Conservation (phyloP, 345 rosid species). For the Eucalyptus dawsonii region DNA sequence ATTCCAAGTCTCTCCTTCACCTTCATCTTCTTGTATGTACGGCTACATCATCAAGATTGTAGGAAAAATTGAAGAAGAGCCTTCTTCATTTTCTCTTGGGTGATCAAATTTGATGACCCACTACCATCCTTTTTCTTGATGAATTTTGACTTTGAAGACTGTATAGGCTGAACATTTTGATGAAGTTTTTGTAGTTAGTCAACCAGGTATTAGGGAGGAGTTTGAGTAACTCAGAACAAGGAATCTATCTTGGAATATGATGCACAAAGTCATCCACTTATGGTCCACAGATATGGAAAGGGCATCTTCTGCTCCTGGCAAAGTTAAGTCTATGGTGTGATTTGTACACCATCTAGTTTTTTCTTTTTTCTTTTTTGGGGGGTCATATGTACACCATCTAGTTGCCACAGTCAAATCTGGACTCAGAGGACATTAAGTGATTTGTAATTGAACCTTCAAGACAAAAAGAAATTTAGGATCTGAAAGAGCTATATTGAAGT, state of each 20-base stretch:
- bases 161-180: background rate
- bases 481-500: too few relatives aligned
- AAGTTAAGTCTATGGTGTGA: too few relatives aligned
- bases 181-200: background rate
- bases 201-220: background rate
- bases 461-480: too few relatives aligned
- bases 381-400: too few relatives aligned
- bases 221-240: background rate
- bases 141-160: background rate
- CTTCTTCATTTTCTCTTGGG: background rate
- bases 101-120: background rate
- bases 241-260: background rate
- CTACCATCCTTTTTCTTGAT: background rate
- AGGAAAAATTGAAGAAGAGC: background rate
- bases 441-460: too few relatives aligned
- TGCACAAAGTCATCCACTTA: background rate
- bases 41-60: background rate
- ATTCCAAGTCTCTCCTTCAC: background rate
- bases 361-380: too few relatives aligned
- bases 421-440: accelerated
- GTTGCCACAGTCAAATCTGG: too few relatives aligned
- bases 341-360: too few relatives aligned
- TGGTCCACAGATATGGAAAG: background rate
- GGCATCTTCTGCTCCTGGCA: background rate
- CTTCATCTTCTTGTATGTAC: background rate